A percentile compares a stretch with the other conserved stretches of the same genome.
These are phyloP conservation scores for Sparassis latifolia DNA, from an alignment of 1,284 basidiomycete genomes.

Conservation along the genomic window DNA sequence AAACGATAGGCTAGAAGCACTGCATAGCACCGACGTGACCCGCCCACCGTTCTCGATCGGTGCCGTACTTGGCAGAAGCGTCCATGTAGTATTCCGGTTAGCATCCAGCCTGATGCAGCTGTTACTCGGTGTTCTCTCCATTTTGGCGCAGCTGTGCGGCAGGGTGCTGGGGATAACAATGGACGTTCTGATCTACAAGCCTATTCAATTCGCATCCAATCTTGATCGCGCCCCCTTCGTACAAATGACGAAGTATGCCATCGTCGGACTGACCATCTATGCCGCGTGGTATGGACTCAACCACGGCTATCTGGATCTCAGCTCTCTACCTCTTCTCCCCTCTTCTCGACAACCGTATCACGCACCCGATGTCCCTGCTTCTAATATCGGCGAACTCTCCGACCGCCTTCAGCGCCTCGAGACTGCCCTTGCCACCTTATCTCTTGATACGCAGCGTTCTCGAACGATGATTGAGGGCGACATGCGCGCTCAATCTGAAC, in stretches of 20 bases:
- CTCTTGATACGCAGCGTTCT: conserved; percentile 44
- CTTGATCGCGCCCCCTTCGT: conserved; percentile 19
- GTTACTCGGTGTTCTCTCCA: conserved; percentile 18
- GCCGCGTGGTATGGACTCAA: conserved; percentile 34
- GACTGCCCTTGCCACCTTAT: conserved; percentile 49
- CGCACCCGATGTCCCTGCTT: conserved; percentile 54
- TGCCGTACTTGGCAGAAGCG: conserved; percentile 37
- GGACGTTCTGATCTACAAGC: conserved; percentile 40
- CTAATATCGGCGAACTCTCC: conserved; percentile 65
- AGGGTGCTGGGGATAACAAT: conserved; percentile 37
- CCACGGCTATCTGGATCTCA: conserved; percentile 33
- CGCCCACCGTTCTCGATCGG: conserved; percentile 37
- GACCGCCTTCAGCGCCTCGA: conserved; percentile 64
- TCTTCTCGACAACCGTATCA: conserved; percentile 27
- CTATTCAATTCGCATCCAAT: conserved; percentile 32
- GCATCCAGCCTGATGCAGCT: conserved; percentile 14
- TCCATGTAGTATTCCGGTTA: conserved; percentile 32
- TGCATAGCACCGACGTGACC: conserved; percentile 3
- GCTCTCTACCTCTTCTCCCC: conserved; percentile 19
- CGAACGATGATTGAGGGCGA: conserved; percentile 46
- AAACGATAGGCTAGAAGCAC: conserved; percentile 24
- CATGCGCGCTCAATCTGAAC: conserved; percentile 39
- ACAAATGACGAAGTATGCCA: conserved; percentile 32
- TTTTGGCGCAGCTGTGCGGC: conserved; percentile 34
- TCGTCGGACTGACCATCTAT: conserved; percentile 36